These are phyloP conservation scores for Wolfiporia cocos DNA, from an alignment of 1,284 basidiomycete genomes.

Conservation along the genomic window DNA sequence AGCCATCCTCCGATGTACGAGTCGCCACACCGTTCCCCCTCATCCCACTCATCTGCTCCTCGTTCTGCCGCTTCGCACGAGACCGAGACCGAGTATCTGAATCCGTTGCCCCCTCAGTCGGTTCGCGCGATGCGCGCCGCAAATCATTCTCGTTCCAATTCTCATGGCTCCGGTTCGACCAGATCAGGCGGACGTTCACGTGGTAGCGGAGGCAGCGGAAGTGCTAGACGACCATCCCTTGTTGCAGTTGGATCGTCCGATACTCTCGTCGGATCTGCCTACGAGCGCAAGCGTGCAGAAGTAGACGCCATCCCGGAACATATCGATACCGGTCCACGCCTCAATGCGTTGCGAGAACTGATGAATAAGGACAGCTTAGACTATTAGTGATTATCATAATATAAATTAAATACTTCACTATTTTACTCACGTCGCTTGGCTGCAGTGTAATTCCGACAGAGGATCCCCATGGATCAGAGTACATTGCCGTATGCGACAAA, in stretches of 20 bases:
- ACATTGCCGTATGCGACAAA: constrained; percentile 76
- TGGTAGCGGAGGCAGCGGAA: constrained; percentile 3
- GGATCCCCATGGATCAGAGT: constrained; percentile 89
- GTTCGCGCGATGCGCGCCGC: constrained; percentile 3
- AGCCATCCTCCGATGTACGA: constrained; percentile 32
- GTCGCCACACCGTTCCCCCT: constrained; percentile 31
- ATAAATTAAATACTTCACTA: no score
- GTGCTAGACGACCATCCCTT: constrained; percentile 34
- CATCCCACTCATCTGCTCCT: constrained; percentile 22
- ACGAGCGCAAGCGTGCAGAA: constrained; percentile 62
- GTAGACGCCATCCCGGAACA: constrained; percentile 45
- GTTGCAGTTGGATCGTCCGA: constrained; percentile 55
- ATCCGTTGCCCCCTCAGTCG: constrained; percentile 13
- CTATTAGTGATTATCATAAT: constrained; percentile 82
- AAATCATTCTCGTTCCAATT: constrained; percentile 21
- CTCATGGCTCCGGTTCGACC: constrained; percentile 21
- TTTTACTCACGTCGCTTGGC: no score
- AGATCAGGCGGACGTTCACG: constrained; percentile 7
- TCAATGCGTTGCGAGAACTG: constrained; percentile 61
- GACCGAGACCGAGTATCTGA: constrained; percentile 6
- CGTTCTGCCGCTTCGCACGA: constrained; percentile 16
- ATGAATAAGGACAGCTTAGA: constrained; percentile 75
- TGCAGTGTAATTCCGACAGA: constrained; percentile 70
- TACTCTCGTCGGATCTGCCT: constrained; percentile 67
- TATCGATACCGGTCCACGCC: constrained; percentile 53